Percentiles rank a stretch among this genome's conserved stretches.
Conservation (phyloP, 495 filamentous ascomycete genomes). For the Lasiosphaeriaceae sp. region DNA sequence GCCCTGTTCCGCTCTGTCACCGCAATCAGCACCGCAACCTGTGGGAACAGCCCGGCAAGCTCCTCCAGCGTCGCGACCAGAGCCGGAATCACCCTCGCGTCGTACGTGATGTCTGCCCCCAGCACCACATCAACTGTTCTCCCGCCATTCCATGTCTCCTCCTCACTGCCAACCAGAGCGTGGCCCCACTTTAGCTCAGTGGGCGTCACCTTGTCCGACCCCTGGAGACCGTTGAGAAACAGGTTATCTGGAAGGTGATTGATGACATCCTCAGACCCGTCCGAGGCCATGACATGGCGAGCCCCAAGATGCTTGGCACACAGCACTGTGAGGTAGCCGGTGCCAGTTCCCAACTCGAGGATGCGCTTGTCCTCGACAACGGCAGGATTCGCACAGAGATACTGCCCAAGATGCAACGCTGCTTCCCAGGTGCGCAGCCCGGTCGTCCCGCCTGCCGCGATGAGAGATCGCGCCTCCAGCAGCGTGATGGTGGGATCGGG, state of each 20-base stretch:
- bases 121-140: conserved; percentile 42
- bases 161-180: conserved; percentile 43
- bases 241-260: conserved; percentile 64
- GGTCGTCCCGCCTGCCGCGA: conserved; percentile 74
- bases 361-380: conserved; percentile 55
- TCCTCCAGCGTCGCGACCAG: conserved; percentile 45
- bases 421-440: conserved; percentile 94
- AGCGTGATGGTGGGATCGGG: conserved; percentile 44
- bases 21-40: conserved; percentile 36
- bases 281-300: conserved; percentile 64
- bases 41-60: conserved; percentile 33
- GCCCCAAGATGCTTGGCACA: conserved; percentile 72
- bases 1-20: conserved; percentile 46
- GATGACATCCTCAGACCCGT: conserved; percentile 73
- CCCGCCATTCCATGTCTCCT: conserved; percentile 40
- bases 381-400: conserved; percentile 44
- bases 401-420: conserved; percentile 76
- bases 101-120: conserved; percentile 52
- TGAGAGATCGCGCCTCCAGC: conserved; percentile 68
- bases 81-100: conserved; percentile 39
- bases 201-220: conserved; percentile 35
- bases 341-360: conserved; percentile 87
- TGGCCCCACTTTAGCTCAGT: conserved; percentile 61
- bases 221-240: conserved; percentile 60
- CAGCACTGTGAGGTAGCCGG: conserved; percentile 78